Percentiles rank a stretch among this genome's conserved stretches.
Conservation (phyloP, 2,329 filamentous ascomycete genomes). For the Fusarium staphyleae region DNA sequence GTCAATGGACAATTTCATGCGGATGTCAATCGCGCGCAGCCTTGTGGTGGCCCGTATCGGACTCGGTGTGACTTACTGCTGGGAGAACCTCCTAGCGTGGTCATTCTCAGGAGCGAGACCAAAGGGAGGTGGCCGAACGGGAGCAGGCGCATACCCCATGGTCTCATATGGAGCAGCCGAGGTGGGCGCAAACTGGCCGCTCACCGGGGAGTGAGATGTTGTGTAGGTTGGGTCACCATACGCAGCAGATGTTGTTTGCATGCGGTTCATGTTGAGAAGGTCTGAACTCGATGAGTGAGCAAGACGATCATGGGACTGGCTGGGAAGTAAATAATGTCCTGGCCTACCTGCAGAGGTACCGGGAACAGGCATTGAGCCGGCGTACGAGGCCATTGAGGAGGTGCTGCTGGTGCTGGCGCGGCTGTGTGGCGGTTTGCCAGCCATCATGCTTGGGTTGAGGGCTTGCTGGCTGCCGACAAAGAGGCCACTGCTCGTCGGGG, state of each 20-base stretch:
- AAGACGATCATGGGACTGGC: conserved; percentile 37
- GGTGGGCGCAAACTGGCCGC: conserved; percentile 66
- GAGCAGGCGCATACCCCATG: conserved; percentile 75
- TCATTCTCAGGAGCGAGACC: conserved; percentile 65
- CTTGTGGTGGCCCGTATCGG: background rate
- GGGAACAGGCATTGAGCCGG: conserved; percentile 73
- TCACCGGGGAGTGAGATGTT: conserved; percentile 71
- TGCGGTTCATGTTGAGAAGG: conserved; percentile 72
- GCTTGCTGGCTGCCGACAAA: conserved; percentile 64
- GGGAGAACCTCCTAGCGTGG: conserved; percentile 73
- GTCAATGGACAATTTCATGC: conserved; percentile 12
- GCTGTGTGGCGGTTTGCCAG: conserved; percentile 53
- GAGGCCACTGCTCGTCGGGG: conserved; percentile 66
- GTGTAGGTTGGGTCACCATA: conserved; percentile 76
- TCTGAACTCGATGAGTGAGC: conserved; percentile 78
- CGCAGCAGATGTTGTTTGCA: conserved; percentile 66
- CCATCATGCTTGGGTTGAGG: conserved; percentile 64
- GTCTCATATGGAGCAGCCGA: conserved; percentile 76
- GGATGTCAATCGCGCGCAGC: background rate
- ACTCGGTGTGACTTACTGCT: conserved; percentile 74
- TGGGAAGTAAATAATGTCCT: background rate
- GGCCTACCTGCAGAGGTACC: conserved; percentile 73
- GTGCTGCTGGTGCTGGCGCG: conserved; percentile 65
- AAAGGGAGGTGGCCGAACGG: conserved; percentile 64
- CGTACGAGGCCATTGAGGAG: conserved; percentile 72